Evolutionary conservation across 352 stramenopile species (phyloP).

Genomic region (Phytophthora quininea): DNA sequence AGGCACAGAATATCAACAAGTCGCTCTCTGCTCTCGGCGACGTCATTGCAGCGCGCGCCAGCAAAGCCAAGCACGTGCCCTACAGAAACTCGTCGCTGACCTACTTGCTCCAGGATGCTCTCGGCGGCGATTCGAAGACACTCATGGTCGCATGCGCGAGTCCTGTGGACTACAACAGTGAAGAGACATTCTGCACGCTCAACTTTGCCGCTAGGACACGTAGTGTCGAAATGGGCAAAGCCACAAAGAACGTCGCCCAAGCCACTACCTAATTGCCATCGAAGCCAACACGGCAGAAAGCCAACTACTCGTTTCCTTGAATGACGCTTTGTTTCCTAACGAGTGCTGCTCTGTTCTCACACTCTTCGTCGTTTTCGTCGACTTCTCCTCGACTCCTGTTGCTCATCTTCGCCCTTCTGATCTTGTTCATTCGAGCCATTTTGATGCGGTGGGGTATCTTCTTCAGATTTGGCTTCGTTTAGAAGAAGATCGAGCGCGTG

Average conservation of each 20-base stretch:
- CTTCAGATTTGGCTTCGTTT: constrained; percentile 19
- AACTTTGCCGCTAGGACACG: constrained; percentile 90
- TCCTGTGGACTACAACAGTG: constrained; percentile 91
- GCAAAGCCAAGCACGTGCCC: constrained; percentile 92
- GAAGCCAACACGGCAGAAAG: constrained; percentile 11
- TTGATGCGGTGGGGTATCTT: constrained; percentile 5
- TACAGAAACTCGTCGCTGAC: constrained; percentile 96
- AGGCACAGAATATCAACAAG: constrained; percentile 95
- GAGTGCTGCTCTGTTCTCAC: constrained; percentile 6
- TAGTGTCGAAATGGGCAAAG: constrained; percentile 91
- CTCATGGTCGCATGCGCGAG: constrained; percentile 93
- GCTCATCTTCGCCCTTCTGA: constrained; percentile 20
- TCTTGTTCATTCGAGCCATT: neutral
- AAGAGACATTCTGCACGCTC: constrained; percentile 93
- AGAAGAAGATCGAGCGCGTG: constrained; percentile 3
- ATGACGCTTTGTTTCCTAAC: neutral
- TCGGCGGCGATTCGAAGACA: constrained; percentile 92
- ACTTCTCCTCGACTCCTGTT: constrained; percentile 39
- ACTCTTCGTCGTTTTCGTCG: constrained; percentile 34
- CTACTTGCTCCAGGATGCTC: constrained; percentile 92
- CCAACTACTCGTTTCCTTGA: constrained; percentile 18
- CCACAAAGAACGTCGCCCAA: constrained; percentile 80
- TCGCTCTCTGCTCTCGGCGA: constrained; percentile 96
- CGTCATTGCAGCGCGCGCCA: constrained; percentile 93
- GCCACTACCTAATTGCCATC: constrained; percentile 12